Evolutionary conservation across 2,329 filamentous ascomycete species (phyloP), one percentile per base, ranked within the genome.

Genomic region (Diaporthe helianthi): DNA sequence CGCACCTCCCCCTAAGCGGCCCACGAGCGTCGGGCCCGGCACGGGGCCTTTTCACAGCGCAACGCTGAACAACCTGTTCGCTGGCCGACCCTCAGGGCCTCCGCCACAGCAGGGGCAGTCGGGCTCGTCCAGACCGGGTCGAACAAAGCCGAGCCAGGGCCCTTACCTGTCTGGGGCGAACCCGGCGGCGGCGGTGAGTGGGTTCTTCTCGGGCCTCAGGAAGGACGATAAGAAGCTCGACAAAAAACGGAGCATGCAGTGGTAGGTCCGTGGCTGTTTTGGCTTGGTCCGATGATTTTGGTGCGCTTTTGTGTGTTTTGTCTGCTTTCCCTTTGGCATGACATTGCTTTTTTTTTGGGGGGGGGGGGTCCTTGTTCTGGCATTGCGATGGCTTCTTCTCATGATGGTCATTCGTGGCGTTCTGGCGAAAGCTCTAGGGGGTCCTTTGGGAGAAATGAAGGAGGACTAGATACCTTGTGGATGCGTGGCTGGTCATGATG

Each of bases 1-100:
- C 36, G 70, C 67, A 67, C 74, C 47, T 73, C 77, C 61, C 68
- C 73, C 72, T 10, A 65, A 64, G 24, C 75, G 85, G n/a, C 86
- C 86, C 1, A 74, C 80, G 46, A 88, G 85, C 71, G 82, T 81
- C 13, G 85, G 82, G 0, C 83, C 85, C 6, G 75, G 75, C 13
- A 73, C 60, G 2, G 69, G 70, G 24, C 73, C 74, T 0, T 72
- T 75, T 29, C 66, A 67, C 58, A 61, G 65, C 52, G 73, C 71
- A 41, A 68, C 69, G 44, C 38, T 70, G 65, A 74, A 76, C 46
- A 73, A 73, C 67, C 78, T 79, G 76, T 80, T 78, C 71, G 44
- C 29, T 8, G 74, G 76, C 26, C 71, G 75, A 19, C 72, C 75
- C 15, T 66, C 72, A 12, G 55, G 68, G 49, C 64, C 69, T 41